phyloP scores from a whole-genome alignment of 345 rosid genomes.

The Dipteronia sinensis region DNA sequence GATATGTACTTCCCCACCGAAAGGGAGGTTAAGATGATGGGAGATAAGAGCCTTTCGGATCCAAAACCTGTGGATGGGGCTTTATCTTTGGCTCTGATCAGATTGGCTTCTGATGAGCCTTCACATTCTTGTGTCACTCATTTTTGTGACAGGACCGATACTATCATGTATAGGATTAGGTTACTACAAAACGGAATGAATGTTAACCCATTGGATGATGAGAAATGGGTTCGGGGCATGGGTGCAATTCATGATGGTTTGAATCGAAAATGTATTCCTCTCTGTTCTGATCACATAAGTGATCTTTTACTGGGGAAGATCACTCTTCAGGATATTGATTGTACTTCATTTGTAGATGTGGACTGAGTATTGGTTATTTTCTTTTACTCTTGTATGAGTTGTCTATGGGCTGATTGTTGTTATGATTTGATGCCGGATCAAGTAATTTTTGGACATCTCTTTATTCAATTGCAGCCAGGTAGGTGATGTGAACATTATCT shows the following conservation, averaged over 20 bases:
- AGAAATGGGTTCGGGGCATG: constrained; percentile 63
- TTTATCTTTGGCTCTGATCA: constrained; percentile 64
- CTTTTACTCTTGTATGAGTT: not conserved
- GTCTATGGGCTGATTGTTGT: constrained; percentile 3
- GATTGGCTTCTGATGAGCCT: constrained; percentile 74
- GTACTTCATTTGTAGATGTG: constrained; percentile 54
- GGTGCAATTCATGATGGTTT: constrained; percentile 62
- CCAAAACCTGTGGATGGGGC: constrained; percentile 86
- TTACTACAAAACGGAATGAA: constrained; percentile 59
- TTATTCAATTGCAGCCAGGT: not conserved
- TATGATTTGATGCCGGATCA: not conserved
- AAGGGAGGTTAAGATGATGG: constrained; percentile 92
- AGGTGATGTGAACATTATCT: not conserved
- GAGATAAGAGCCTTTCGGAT: constrained; percentile 76
- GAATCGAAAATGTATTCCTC: constrained; percentile 65
- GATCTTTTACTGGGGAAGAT: constrained; percentile 72
- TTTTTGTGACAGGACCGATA: constrained; percentile 71
- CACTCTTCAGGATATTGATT: constrained; percentile 76
- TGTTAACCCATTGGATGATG: constrained; percentile 49
- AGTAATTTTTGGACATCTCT: not conserved
- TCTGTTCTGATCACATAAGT: constrained; percentile 67
- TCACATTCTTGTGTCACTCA: constrained; percentile 60
- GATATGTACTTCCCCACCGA: constrained; percentile 74
- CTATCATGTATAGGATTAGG: constrained; percentile 53
- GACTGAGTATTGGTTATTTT: constrained; percentile 34